Evolutionary conservation across 1,284 basidiomycete species (phyloP), one percentile per base, ranked within the genome.

Genomic region (Sutorius eximius): DNA sequence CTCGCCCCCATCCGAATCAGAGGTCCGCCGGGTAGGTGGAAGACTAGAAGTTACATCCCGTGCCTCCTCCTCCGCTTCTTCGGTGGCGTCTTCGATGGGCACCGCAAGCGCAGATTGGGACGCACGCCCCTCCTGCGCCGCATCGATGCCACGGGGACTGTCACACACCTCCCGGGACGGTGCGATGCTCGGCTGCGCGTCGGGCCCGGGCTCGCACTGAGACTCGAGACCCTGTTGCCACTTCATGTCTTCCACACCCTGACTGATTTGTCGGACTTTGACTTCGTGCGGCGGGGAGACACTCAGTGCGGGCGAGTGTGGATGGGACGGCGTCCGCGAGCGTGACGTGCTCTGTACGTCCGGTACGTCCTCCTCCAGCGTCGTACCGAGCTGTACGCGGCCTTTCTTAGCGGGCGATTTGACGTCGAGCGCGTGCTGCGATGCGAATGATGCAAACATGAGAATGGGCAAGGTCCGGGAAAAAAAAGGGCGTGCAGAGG

Each of bases 391-490:
- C 24, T 79, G 73, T 10, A 80, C 75, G 48, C 85, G 77, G 63
- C 89, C 89, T 77, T 88, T 90, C 79, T 90, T 90, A 32, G 82
- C 79, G 3, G 85, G 84, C 13, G 81, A 71, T 65, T 77, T 78
- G 53, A 75, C 75, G 64, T 79, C 79, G 57, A 73, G 69, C 53
- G 63, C 78, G 61, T 84, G 80, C 82, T 86, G 24, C 24, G 24
- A 27, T 27, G 24, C 24, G 24, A 27, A 27, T 27, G n/a, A n/a
- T n/a, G n/a, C n/a, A n/a, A 65, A 53, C 59, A 58, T 51, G 53
- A 47, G 60, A 61, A 34, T 38, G 5, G 41, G 60, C 52, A 51
- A 18, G 51, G 61, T 5, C 18, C 27, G 24, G 30, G 5, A 27
- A 27, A 27, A 24, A 51, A 20, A 51, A 44, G 50, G 44, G 51